Evolutionary conservation across 805 yeast species (phyloP), one percentile per base, ranked within the genome.

Genomic region (Suhomyces xylopsoci): DNA sequence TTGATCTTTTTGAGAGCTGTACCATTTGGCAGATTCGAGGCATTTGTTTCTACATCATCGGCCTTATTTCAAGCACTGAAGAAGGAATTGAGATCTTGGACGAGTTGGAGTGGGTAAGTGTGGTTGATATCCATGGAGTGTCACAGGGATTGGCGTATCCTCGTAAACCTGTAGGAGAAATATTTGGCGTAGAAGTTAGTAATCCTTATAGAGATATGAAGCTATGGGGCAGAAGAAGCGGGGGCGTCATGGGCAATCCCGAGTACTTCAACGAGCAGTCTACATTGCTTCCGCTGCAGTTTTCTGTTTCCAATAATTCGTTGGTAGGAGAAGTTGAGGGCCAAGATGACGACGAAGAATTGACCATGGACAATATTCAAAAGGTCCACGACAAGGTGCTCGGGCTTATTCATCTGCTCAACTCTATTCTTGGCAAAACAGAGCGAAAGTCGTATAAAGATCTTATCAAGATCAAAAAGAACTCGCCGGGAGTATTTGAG

Each of bases 1-100:
- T 84, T 2, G 68, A 63, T 7, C 52, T 67, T 22, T 74, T 72
- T 49, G 50, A 66, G n/a, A 49, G 50, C 8, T 71, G 74, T 24
- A 61, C 70, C 6, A 62, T 67, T 19, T 81, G 87, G 76, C 82
- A 85, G 48, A 62, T 93, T 25, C 80, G 85, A 53, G 94, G 94
- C 1, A 80, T 90, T 1, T 88, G 96, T 9, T 88, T 87, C 59
- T 88, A 81, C 59, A 88, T 83, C 0, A 69, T 93, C 32, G 97
- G 97, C 0, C 74, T 89, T 57, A 74, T 91, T 24, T 76, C 94
- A 0, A 77, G 78, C 20, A 89, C 96, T 0, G 73, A 71, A 14
- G 90, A 89, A 61, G 98, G 98, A 0, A 78, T 84, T 20, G 97
- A 92, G 63, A 82, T 91, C 14, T 71, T 92, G 51, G 96, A 90